phyloP scores from a whole-genome alignment of 1,139 yeast species.

The Geotrichum europaeum region DNA sequence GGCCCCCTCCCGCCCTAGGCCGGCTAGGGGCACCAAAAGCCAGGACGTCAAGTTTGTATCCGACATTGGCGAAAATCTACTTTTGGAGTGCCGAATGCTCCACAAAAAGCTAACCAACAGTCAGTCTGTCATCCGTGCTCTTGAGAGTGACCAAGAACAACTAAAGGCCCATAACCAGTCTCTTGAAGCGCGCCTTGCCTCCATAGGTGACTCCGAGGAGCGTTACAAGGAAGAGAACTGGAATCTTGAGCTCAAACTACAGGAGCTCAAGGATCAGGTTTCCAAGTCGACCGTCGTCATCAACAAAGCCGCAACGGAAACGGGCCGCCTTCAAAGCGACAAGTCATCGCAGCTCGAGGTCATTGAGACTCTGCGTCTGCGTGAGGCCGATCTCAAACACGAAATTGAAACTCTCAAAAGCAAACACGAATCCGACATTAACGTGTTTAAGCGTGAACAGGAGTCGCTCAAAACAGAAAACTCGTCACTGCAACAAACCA shows the following conservation, averaged over 20 bases:
- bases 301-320: slow-evolving; percentile 27
- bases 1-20: slow-evolving; percentile 7
- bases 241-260: slow-evolving; percentile 63
- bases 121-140: slow-evolving; percentile 12
- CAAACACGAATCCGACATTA: slow-evolving; percentile 23
- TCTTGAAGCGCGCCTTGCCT: slow-evolving; percentile 34
- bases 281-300: slow-evolving; percentile 26
- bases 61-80: slow-evolving; percentile 72
- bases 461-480: slow-evolving; percentile 28
- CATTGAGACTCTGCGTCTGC: slow-evolving; percentile 30
- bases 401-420: slow-evolving; percentile 27
- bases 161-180: slow-evolving; percentile 37
- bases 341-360: slow-evolving; percentile 30
- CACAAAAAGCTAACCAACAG: slow-evolving; percentile 8
- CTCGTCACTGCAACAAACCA: slow-evolving; percentile 20
- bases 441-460: slow-evolving; percentile 22
- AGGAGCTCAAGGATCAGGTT: slow-evolving; percentile 45
- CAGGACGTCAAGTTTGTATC: slow-evolving; percentile 75
- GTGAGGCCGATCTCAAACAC: slow-evolving; percentile 28
- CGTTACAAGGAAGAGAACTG: slow-evolving; percentile 65
- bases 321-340: slow-evolving; percentile 26
- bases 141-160: slow-evolving; percentile 42
- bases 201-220: slow-evolving; percentile 40
- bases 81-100: slow-evolving; percentile 71
- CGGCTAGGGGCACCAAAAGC: slow-evolving; percentile 18